A percentile compares a stretch with the other conserved stretches of the same genome.
Evolutionary conservation across 2,329 filamentous ascomycete species (phyloP).

Genomic region (Claviceps cyperi): DNA sequence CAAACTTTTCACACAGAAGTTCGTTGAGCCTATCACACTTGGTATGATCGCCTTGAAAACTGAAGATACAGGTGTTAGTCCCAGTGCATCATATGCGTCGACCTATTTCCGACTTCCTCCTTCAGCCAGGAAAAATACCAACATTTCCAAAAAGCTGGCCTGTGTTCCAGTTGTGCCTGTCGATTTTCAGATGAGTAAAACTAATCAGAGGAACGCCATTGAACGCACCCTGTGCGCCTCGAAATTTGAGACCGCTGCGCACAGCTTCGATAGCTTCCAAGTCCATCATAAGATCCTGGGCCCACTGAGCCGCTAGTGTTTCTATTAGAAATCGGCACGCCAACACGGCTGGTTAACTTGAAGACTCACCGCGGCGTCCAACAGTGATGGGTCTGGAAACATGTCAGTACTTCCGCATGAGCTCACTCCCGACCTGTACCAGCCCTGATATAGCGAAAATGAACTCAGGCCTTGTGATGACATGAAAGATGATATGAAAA

Average conservation of each 20-base stretch:
- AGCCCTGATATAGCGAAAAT: background rate
- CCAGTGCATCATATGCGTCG: background rate
- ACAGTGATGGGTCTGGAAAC: slow-evolving; percentile 7
- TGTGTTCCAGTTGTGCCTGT: slow-evolving; percentile 59
- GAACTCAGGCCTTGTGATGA: background rate
- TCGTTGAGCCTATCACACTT: slow-evolving; percentile 42
- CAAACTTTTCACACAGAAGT: slow-evolving; percentile 38
- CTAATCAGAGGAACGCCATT: background rate
- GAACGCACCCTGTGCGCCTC: slow-evolving; percentile 40
- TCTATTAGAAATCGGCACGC: background rate
- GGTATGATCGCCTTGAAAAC: slow-evolving; percentile 30
- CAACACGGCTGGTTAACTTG: slow-evolving; percentile 12
- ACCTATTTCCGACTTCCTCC: background rate
- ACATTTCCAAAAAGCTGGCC: slow-evolving; percentile 46
- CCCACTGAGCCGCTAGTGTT: slow-evolving; percentile 44
- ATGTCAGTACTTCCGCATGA: slow-evolving; percentile 1
- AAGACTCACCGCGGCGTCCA: slow-evolving; percentile 8
- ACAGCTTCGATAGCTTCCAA: slow-evolving; percentile 58
- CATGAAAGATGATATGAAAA: background rate
- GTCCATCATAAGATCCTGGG: slow-evolving; percentile 50
- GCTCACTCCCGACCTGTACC: background rate
- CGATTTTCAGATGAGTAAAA: slow-evolving; percentile 35
- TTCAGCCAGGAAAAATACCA: slow-evolving; percentile 1
- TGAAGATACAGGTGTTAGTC: background rate
- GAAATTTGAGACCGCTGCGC: slow-evolving; percentile 55